phyloP scores from a whole-genome alignment of 208 protist species.

The Trichomonas tenax region DNA sequence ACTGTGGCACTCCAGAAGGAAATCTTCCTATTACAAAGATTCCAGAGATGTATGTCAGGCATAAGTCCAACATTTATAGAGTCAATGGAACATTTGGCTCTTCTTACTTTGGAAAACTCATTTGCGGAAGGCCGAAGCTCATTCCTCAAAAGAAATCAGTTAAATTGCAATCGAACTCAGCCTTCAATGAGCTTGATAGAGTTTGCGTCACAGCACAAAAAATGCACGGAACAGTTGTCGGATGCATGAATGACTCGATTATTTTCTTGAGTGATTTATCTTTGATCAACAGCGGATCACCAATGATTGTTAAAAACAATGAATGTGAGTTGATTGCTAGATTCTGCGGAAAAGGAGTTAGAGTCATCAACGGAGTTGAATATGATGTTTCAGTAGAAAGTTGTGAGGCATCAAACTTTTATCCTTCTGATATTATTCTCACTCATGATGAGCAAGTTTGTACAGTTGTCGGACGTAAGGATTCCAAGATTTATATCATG shows the following conservation, averaged over 20 bases:
- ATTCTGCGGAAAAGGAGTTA: neutral
- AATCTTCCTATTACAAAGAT: neutral
- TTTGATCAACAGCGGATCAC: neutral
- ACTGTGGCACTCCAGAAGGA: neutral
- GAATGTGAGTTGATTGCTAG: neutral
- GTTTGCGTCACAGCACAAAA: neutral
- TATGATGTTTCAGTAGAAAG: neutral
- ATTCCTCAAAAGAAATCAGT: neutral
- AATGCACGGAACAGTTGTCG: neutral
- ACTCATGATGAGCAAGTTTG: neutral
- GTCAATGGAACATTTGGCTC: neutral
- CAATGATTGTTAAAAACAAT: neutral
- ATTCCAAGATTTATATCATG: neutral
- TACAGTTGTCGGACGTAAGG: neutral
- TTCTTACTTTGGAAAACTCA: neutral
- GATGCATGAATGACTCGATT: neutral
- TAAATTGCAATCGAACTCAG: neutral
- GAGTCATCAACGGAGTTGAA: neutral
- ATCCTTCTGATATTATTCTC: neutral
- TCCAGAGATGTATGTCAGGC: neutral
- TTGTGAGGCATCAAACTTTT: neutral
- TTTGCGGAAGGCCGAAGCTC: neutral
- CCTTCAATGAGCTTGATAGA: neutral
- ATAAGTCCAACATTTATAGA: neutral
- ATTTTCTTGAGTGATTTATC: neutral